phyloP scores from a whole-genome alignment of 2,329 filamentous ascomycete genomes.

The Helminthosporium solani region DNA sequence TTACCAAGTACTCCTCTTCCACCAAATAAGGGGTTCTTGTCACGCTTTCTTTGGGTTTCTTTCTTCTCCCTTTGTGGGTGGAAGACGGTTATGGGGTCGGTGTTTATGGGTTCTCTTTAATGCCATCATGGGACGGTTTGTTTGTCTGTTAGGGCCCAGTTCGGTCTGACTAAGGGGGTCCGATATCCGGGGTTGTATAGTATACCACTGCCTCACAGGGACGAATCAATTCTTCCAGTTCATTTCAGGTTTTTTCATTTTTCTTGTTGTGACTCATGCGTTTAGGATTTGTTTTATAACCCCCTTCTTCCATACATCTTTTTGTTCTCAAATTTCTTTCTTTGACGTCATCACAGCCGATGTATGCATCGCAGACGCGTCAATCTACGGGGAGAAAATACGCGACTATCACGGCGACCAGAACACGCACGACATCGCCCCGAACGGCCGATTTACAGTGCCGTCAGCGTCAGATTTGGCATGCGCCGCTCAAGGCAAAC shows the following conservation, averaged over 20 bases:
- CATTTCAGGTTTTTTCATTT: conserved; percentile 19
- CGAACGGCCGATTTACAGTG: no score
- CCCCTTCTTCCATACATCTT: background rate
- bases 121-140: conserved; percentile 55
- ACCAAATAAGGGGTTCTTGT: conserved; percentile 76
- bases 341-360: background rate
- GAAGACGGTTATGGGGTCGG: conserved; percentile 42
- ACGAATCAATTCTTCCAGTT: conserved; percentile 42
- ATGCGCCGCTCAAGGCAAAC: background rate
- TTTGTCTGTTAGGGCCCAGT: conserved; percentile 41
- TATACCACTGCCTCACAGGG: conserved; percentile 42
- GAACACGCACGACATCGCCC: no score
- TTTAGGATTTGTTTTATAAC: background rate
- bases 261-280: background rate
- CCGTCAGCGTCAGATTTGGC: background rate
- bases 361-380: no score
- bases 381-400: no score
- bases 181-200: conserved; percentile 44
- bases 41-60: conserved; percentile 55
- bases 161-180: conserved; percentile 40
- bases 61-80: conserved; percentile 47
- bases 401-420: no score
- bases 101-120: conserved; percentile 51
- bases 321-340: background rate
- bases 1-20: conserved; percentile 99